A percentile compares a stretch with the other conserved stretches of the same genome.
Evolutionary conservation across 164 flowering plant genomes (phyloP).

Genomic region (Vitis rupestris): DNA sequence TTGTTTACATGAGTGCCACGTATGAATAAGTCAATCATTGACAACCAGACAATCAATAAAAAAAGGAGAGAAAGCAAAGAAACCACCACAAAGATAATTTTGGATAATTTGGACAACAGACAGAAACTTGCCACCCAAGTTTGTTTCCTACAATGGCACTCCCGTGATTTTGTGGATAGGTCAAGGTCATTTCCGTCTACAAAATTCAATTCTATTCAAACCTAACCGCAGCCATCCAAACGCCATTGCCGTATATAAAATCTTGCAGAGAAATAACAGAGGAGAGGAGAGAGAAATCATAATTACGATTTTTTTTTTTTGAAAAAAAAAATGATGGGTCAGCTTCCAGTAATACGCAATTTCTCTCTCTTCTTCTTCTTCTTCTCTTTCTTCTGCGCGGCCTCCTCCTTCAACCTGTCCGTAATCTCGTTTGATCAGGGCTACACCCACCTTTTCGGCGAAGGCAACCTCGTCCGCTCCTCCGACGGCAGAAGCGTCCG

Average conservation of each 20-base stretch:
- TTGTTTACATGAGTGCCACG: no score
- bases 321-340: conserved; percentile 16
- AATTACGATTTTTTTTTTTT: neutral
- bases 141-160: neutral
- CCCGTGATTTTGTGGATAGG: neutral
- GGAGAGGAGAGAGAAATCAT: conserved; percentile 7
- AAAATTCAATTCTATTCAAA: no score
- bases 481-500: conserved; percentile 48
- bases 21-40: no score
- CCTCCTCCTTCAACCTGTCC: conserved; percentile 36
- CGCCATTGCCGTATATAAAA: conserved; percentile 1
- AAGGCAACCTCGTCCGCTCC: conserved; percentile 52
- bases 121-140: no score
- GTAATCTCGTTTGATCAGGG: conserved; percentile 52
- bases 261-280: conserved; percentile 8
- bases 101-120: no score
- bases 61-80: no score
- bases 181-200: neutral
- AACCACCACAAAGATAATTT: no score
- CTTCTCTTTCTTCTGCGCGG: conserved; percentile 15
- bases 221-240: neutral
- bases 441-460: conserved; percentile 69
- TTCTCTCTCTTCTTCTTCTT: neutral
- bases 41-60: no score
- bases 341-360: neutral